Conservation (phyloP, 257 asterid species). For the Hygrophila difformis region DNA sequence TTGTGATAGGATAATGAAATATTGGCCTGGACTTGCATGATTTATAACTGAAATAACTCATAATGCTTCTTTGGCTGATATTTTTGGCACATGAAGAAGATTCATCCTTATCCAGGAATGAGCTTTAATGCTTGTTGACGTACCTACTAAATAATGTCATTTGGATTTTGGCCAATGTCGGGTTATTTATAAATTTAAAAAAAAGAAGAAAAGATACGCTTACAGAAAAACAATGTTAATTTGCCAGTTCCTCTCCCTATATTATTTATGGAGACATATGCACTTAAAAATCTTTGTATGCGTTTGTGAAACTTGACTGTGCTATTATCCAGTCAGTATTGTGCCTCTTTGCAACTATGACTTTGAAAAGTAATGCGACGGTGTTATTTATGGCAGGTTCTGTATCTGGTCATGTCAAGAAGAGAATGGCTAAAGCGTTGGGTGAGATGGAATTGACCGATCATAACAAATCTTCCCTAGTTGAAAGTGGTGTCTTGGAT, state of each 20-base stretch:
- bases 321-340: neutral
- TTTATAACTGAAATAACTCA: too few relatives aligned
- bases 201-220: neutral
- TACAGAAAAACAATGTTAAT: neutral
- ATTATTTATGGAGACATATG: neutral
- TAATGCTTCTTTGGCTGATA: too few relatives aligned
- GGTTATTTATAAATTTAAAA: too few relatives aligned
- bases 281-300: neutral
- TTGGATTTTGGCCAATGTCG: too few relatives aligned
- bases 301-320: conserved; percentile 3
- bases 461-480: conserved; percentile 44
- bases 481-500: conserved; percentile 43
- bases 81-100: neutral
- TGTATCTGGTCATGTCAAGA: conserved; percentile 34
- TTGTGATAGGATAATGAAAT: too few relatives aligned
- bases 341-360: neutral
- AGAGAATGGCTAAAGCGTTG: conserved; percentile 49
- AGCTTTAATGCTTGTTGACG: neutral
- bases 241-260: neutral
- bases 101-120: neutral
- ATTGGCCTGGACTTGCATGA: too few relatives aligned
- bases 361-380: neutral
- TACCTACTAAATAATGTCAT: too few relatives aligned
- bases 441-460: conserved; percentile 59
- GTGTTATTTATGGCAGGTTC: conserved; percentile 29